These are phyloP conservation scores for Sclerotinia nivalis DNA, from an alignment of 2,329 filamentous ascomycete species.

Conservation along the genomic window DNA sequence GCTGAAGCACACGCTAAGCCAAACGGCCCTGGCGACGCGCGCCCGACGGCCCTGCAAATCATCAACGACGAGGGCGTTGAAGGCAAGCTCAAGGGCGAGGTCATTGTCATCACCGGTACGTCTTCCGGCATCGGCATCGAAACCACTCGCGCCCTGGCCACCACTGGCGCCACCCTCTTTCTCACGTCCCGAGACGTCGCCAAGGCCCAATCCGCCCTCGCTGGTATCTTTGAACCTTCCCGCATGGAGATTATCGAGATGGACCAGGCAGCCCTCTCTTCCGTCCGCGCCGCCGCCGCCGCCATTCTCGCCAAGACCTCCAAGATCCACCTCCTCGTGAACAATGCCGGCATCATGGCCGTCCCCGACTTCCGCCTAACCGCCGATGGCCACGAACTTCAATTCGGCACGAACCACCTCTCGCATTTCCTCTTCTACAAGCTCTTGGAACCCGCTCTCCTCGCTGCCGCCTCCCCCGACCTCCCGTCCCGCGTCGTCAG, in stretches of 20 bases:
- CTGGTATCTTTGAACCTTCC: background rate
- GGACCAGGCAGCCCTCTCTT: background rate
- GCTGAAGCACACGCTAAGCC: conserved; percentile 20
- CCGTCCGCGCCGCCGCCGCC: conserved; percentile 25
- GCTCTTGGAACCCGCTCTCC: conserved; percentile 48
- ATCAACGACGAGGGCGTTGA: conserved; percentile 40
- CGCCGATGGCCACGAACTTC: conserved; percentile 50
- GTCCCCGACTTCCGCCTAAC: conserved; percentile 35
- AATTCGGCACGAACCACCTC: conserved; percentile 55
- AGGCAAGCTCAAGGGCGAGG: conserved; percentile 32
- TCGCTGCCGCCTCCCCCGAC: conserved; percentile 43
- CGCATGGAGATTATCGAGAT: background rate
- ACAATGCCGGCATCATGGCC: conserved; percentile 35
- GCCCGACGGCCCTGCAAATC: conserved; percentile 42
- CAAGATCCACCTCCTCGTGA: conserved; percentile 39
- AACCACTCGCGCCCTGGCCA: conserved; percentile 44
- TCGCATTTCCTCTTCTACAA: conserved; percentile 56
- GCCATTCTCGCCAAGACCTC: conserved; percentile 34
- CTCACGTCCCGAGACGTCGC: conserved; percentile 26
- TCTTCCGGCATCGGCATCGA: conserved; percentile 44
- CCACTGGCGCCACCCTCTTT: conserved; percentile 45
- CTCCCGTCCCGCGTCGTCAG: conserved; percentile 51
- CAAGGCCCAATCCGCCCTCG: background rate
- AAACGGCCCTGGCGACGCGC: conserved; percentile 38
- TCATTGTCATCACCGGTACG: conserved; percentile 46